Base-by-base conservation (phyloP, 164 flowering plant species). In the Vitis cinerea region DNA sequence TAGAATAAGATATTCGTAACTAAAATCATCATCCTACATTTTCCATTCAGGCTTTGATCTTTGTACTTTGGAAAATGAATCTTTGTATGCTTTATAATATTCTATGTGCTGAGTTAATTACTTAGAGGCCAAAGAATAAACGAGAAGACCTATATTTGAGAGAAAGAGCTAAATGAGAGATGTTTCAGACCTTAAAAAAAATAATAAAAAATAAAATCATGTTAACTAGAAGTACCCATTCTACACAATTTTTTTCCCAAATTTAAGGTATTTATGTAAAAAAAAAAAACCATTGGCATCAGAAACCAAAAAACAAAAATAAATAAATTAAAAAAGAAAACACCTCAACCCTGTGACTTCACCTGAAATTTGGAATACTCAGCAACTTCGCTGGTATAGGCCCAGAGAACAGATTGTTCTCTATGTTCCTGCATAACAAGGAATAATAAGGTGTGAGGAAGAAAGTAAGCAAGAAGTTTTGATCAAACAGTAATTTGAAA, bases 371-470 rank as follows among this genome's bases (percentile, higher is more conserved):
- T 9, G 87, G 85, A 59, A 88, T 82, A 27, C 11, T 73, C 50
- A 86, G 58, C 74, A 88, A 73, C 59, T 73, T 82, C 9, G 55
- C 59, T 50, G 92, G 92, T 73, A 86, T 80, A 52, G 92, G 92
- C 12, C 92, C 92, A 10, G 87, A 88, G 79, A 88, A 83, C 61
- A 78, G 66, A 70, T 88, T 88, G 67, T 86, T 86, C 75, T 82
- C 86, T 12, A 88, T 72, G 62, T 88, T 74, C 83, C 92, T 88
- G 67, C 15, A 44, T 16, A 51, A 30, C 1, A 65, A 67, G 37
- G 49, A 68, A 60, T n/a, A 8, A 67, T 15, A 27, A 49, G 23
- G 7, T 8, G 29, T 67, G 9, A 50, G 58, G 50, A 63, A 15
- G 59, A 10, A 19, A 47, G 30, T 10, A 27, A 31, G 50, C 65